phyloP scores from a whole-genome alignment of 2,329 filamentous ascomycete genomes.

The Xylariaceae sp. region DNA sequence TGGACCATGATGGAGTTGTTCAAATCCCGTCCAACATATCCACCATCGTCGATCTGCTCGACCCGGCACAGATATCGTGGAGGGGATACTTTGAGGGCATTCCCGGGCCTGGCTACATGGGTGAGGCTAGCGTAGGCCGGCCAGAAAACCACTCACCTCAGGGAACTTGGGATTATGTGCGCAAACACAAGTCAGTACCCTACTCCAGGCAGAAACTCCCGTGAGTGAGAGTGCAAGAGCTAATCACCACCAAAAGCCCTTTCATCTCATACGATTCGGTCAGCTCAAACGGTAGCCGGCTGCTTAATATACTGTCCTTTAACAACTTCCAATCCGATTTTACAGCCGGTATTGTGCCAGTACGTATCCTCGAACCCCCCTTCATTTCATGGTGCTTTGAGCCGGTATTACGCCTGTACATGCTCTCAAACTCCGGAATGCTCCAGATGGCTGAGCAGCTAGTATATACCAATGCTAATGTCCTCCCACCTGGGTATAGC shows the following conservation, averaged over 20 bases:
- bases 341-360: constrained; percentile 47
- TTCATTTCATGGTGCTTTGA: not conserved
- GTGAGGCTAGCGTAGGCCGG: constrained; percentile 32
- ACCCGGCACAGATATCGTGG: constrained; percentile 38
- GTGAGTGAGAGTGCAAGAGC: not conserved
- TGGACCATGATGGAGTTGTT: constrained; percentile 41
- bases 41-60: constrained; percentile 42
- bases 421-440: not conserved
- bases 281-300: constrained; percentile 38
- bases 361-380: constrained; percentile 1
- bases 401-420: not conserved
- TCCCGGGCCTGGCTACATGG: constrained; percentile 44
- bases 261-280: constrained; percentile 41
- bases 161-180: constrained; percentile 35
- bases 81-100: constrained; percentile 42
- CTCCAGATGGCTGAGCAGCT: too few relatives aligned
- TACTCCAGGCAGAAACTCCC: not conserved
- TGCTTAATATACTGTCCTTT: constrained; percentile 58
- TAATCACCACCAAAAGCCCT: constrained; percentile 28
- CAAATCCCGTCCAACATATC: constrained; percentile 41
- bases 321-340: constrained; percentile 56
- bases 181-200: constrained; percentile 36
- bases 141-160: constrained; percentile 19
- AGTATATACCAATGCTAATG: not conserved
- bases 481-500: constrained; percentile 27